Evolutionary conservation across 129 eudicot species (phyloP).

Genomic region (Flaveria trinervia): DNA sequence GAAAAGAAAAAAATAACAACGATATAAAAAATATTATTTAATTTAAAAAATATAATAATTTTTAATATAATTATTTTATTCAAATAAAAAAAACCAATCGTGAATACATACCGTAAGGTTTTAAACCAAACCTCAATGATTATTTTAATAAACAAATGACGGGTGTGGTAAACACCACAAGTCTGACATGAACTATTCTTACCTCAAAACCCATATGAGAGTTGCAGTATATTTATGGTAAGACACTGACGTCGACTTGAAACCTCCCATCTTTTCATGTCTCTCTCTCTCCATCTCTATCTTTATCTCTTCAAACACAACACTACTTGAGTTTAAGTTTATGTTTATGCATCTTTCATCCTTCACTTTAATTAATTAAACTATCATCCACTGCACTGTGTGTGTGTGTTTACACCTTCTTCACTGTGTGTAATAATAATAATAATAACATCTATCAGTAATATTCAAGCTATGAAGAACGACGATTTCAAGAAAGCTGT

Average conservation of each 20-base stretch:
- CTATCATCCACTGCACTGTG: background rate
- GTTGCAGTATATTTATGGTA: slow-evolving; percentile 49
- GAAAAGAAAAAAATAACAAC: too few species aligned
- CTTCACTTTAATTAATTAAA: slow-evolving; percentile 24
- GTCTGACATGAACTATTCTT: slow-evolving; percentile 38
- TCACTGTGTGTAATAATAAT: too few species aligned
- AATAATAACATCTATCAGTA: too few species aligned
- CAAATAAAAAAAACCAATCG: too few species aligned
- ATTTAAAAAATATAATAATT: too few species aligned
- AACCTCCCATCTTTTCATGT: slow-evolving; percentile 99
- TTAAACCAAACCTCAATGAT: background rate
- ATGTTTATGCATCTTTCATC: slow-evolving; percentile 53
- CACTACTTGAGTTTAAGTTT: slow-evolving; percentile 49
- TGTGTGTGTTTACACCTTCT: too few species aligned
- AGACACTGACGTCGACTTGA: slow-evolving; percentile 80
- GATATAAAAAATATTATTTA: too few species aligned
- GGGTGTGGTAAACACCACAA: slow-evolving; percentile 35
- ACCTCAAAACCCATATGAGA: slow-evolving; percentile 50
- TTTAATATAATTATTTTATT: too few species aligned
- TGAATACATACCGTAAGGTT: too few species aligned
- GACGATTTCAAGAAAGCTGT: slow-evolving; percentile 66
- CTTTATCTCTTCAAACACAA: slow-evolving; percentile 33
- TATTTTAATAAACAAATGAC: background rate
- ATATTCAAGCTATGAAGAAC: slow-evolving; percentile 23
- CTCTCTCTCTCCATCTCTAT: slow-evolving; percentile 23